phyloP scores from a whole-genome alignment of 2,329 filamentous ascomycete species.

The Nigrograna mackinnonii region DNA sequence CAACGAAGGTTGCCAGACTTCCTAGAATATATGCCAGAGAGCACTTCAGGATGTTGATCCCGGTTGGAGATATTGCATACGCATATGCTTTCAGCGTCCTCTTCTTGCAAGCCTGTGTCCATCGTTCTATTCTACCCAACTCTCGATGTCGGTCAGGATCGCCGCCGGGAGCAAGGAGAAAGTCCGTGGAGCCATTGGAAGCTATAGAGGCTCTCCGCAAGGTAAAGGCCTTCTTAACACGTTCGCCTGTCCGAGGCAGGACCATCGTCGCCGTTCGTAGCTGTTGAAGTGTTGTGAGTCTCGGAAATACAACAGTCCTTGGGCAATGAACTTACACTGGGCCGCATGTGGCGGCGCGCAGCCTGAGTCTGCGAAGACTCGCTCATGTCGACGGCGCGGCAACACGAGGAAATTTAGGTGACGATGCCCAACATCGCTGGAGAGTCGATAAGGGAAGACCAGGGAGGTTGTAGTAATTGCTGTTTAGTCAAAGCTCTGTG shows the following conservation, averaged over 20 bases:
- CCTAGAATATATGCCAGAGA: constrained; percentile 86
- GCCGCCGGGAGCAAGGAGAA: constrained; percentile 39
- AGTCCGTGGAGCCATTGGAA: constrained; percentile 48
- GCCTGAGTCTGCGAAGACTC: constrained; percentile 32
- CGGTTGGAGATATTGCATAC: constrained; percentile 73
- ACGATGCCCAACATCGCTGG: constrained; percentile 1
- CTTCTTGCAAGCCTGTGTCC: constrained; percentile 41
- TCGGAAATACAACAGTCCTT: no score
- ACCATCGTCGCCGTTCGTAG: constrained; percentile 86
- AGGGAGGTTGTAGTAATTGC: no score
- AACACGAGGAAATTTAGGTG: not conserved
- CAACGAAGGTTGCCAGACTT: constrained; percentile 83
- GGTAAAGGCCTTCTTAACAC: constrained; percentile 78
- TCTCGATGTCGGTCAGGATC: constrained; percentile 31
- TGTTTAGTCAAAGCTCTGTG: no score
- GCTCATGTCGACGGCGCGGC: constrained; percentile 21
- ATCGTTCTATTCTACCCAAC: constrained; percentile 31
- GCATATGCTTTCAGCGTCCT: constrained; percentile 46
- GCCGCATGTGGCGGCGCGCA: constrained; percentile 39
- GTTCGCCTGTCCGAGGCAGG: constrained; percentile 82
- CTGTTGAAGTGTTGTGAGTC: constrained; percentile 51
- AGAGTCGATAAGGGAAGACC: no score
- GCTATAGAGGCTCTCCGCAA: constrained; percentile 57
- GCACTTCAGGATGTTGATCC: constrained; percentile 85
- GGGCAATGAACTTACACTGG: constrained; percentile 32